Conservation (phyloP, 1,284 basidiomycete genomes). For the Cutaneotrichosporon sp. region DNA sequence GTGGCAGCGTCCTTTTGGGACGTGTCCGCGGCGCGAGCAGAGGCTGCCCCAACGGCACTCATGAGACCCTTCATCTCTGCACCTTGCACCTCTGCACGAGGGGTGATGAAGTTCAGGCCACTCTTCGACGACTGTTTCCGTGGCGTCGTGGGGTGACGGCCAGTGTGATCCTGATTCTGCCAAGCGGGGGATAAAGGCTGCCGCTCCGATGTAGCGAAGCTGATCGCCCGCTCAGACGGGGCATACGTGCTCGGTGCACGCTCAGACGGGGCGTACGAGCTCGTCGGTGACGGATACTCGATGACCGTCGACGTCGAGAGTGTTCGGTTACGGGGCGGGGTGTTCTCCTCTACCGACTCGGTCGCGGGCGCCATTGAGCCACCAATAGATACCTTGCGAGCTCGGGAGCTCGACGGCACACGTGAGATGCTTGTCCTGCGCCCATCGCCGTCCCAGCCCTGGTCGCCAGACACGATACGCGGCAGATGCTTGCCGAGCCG, state of each 20-base stretch:
- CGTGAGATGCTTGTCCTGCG: conserved; percentile 11
- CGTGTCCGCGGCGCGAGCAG: conserved; percentile 29
- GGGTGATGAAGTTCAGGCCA: conserved; percentile 26
- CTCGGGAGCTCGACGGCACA: conserved; percentile 15
- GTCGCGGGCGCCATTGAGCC: conserved; percentile 18
- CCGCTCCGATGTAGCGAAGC: neutral
- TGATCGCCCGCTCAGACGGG: neutral
- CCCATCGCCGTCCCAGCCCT: conserved; percentile 43
- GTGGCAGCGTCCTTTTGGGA: conserved; percentile 42
- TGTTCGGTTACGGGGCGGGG: conserved; percentile 15
- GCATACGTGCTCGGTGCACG: neutral
- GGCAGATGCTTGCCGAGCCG: conserved; percentile 52
- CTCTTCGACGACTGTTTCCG: conserved; percentile 9
- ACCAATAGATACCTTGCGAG: conserved; percentile 33
- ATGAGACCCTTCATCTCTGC: conserved; percentile 52
- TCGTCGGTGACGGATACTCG: conserved; percentile 11
- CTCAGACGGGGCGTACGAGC: neutral
- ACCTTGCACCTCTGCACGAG: conserved; percentile 42
- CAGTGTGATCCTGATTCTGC: neutral
- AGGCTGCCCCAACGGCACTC: conserved; percentile 43
- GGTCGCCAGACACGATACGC: conserved; percentile 52
- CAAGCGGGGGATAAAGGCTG: conserved; percentile 3
- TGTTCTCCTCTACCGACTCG: conserved; percentile 20
- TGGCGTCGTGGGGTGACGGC: neutral
- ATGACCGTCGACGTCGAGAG: conserved; percentile 8